These are phyloP conservation scores for Sodiomyces alkalinus DNA, from an alignment of 2,329 filamentous ascomycete species.

Conservation along the genomic window DNA sequence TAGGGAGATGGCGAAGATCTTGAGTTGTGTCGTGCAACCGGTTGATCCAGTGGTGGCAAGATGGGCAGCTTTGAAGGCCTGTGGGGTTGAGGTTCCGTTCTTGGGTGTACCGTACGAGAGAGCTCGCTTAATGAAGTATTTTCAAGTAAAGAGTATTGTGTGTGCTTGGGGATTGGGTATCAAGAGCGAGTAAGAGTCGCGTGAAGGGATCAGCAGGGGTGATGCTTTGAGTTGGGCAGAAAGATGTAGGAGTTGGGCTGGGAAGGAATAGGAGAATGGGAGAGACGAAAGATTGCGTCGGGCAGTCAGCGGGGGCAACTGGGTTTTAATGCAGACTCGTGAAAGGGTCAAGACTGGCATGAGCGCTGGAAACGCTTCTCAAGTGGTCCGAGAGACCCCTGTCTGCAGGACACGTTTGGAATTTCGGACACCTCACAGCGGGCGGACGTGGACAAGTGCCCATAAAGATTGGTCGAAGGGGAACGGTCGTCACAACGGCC, in stretches of 20 bases:
- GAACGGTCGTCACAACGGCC: slow-evolving; percentile 10
- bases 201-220: slow-evolving; percentile 7
- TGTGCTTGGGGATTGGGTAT: slow-evolving; percentile 5
- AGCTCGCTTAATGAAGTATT: too few relatives aligned
- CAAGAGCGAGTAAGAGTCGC: slow-evolving; percentile 6
- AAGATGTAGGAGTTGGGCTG: slow-evolving; percentile 18
- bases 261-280: slow-evolving; percentile 17
- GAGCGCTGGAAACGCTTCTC: slow-evolving; percentile 1
- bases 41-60: slow-evolving; percentile 9
- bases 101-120: slow-evolving; percentile 5
- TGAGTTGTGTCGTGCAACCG: slow-evolving; percentile 5
- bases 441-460: too few relatives aligned
- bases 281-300: too few relatives aligned
- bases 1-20: too few relatives aligned
- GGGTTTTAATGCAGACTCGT: slow-evolving; percentile 19
- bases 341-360: background rate
- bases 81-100: too few relatives aligned
- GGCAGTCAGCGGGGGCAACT: slow-evolving; percentile 22
- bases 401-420: slow-evolving; percentile 2
- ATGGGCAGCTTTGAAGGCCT: slow-evolving; percentile 7
- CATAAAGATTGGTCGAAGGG: slow-evolving; percentile 1
- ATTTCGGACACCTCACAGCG: background rate
- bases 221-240: slow-evolving; percentile 12
- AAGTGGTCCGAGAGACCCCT: slow-evolving; percentile 3
- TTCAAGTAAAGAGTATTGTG: slow-evolving; percentile 6